Base-by-base conservation (phyloP, 768 basidiomycete genomes). In the Termitomyces sp. region DNA sequence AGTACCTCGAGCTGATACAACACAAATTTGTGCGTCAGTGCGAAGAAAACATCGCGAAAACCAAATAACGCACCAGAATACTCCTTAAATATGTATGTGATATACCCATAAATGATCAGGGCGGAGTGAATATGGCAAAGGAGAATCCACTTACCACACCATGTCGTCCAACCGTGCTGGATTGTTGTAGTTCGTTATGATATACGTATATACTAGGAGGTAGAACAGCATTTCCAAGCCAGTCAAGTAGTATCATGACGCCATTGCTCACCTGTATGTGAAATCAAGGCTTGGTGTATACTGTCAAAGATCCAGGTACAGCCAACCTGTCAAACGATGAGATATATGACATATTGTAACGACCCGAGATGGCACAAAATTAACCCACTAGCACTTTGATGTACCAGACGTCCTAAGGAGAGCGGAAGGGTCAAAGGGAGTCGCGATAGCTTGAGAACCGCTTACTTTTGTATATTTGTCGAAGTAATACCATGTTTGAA, bases 401-500 rank as follows among this genome's bases (percentile, higher is more conserved):
- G 61, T 81, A 80, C 79, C 80, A 78, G 55, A 73, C 74, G 65
- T 80, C 80, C 75, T 79, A 32, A 40, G 4, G 33, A 54, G 24
- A 51, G 24, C 27, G 43, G 14, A 58, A 63, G 24, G 18, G 60
- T 56, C 47, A 50, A 18, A 4, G 34, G 33, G 12, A 52, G 34
- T 16, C 30, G 53, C 27, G 10, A 8, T 32, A 22, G 34, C 16
- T 27, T 14, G 4, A n/a, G n/a, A 34, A 2, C 13, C 26, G 53
- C 71, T 33, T 60, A 74, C 79, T 63, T 74, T 74, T 9, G 63
- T 65, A 56, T 82, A 84, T 53, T 77, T 74, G 56, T 74, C 69
- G 64, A 79, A 84, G 58, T 83, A 84, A 64, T 79, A 83, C 76
- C 78, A 80, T 0, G 82, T 78, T 65, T 84, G 82, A 32, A 82